Evolutionary conservation across 2,329 filamentous ascomycete species (phyloP).

Genomic region (Nemania abortiva): DNA sequence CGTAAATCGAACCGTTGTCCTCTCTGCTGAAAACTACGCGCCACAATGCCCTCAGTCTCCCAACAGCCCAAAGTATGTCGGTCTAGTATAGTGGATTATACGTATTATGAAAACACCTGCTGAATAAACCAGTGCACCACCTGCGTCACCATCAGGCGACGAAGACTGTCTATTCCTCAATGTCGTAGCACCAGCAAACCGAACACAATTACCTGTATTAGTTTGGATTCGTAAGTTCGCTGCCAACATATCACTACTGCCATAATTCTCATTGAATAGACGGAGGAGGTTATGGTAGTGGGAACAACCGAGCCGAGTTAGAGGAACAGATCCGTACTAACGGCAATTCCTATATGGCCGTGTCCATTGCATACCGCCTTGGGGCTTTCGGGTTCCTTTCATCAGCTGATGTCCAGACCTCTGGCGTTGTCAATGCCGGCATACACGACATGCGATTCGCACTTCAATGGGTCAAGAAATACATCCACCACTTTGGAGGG

Average conservation of each 20-base stretch:
- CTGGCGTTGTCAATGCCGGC: constrained; percentile 59
- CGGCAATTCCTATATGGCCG: constrained; percentile 56
- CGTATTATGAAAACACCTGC: neutral
- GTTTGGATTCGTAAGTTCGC: constrained; percentile 59
- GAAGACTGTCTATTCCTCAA: constrained; percentile 65
- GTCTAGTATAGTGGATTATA: neutral
- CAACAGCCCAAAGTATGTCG: constrained; percentile 34
- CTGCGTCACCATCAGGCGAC: constrained; percentile 44
- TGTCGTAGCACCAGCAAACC: constrained; percentile 56
- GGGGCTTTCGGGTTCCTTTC: constrained; percentile 63
- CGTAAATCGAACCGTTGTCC: constrained; percentile 49
- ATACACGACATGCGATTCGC: constrained; percentile 62
- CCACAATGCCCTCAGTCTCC: constrained; percentile 53
- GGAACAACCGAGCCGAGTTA: constrained; percentile 43
- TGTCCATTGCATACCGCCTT: constrained; percentile 59
- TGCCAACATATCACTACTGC: neutral
- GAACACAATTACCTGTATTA: constrained; percentile 56
- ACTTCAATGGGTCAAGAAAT: constrained; percentile 64
- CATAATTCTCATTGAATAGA: constrained; percentile 46
- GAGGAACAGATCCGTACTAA: constrained; percentile 54
- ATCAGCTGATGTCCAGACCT: constrained; percentile 57
- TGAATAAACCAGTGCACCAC: constrained; percentile 17
- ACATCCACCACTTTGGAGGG: constrained; percentile 66
- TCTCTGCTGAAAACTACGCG: constrained; percentile 49
- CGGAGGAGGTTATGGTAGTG: constrained; percentile 59